Evolutionary conservation across 257 asterid species (phyloP).

Genomic region (Rehmannia glutinosa): DNA sequence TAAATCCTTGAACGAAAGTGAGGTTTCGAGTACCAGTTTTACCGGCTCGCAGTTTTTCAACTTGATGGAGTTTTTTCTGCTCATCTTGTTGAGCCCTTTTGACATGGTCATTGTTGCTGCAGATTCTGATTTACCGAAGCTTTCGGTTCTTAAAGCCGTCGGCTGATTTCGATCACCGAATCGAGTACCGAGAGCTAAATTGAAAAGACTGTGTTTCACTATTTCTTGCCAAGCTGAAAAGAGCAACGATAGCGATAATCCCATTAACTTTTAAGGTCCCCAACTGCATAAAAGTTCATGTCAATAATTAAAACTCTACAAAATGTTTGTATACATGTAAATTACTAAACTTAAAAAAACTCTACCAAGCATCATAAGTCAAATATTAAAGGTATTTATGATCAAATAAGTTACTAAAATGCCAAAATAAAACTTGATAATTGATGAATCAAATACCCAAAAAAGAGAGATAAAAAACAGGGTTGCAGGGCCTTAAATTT

Average conservation of each 20-base stretch:
- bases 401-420: too few species aligned
- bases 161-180: conserved; percentile 10
- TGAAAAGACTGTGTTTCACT: conserved; percentile 16
- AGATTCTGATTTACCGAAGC: conserved; percentile 33
- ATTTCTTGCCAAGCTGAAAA: conserved; percentile 42
- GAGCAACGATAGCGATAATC: conserved; percentile 33
- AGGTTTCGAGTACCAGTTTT: conserved; percentile 46
- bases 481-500: too few species aligned
- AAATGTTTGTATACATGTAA: too few species aligned
- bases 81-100: conserved; percentile 27
- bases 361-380: too few species aligned
- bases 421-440: too few species aligned
- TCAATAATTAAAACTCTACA: too few species aligned
- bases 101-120: conserved; percentile 17
- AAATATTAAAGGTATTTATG: too few species aligned
- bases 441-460: not conserved
- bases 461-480: too few species aligned
- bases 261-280: conserved; percentile 16
- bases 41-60: conserved; percentile 56
- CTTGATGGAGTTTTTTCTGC: conserved; percentile 56
- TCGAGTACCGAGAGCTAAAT: conserved; percentile 13
- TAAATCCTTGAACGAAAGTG: conserved; percentile 68
- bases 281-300: conserved; percentile 20
- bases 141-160: conserved; percentile 32
- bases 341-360: too few species aligned